Evolutionary conservation across 306 rosid species (phyloP), one percentile per base, ranked within the genome.

Genomic region (Arachis stenosperma): DNA sequence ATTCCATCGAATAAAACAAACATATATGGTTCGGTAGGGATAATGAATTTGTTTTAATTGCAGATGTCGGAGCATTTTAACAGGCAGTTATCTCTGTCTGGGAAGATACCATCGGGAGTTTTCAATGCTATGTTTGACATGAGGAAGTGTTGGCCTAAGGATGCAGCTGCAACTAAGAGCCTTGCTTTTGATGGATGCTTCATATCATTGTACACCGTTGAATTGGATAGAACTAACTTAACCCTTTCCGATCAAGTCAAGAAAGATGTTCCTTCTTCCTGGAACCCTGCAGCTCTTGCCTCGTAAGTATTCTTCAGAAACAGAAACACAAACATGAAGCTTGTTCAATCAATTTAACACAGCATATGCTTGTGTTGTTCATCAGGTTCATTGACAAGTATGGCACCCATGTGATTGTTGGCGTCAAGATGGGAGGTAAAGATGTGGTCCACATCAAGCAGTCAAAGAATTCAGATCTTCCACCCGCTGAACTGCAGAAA

Each of bases 401-500:
- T 70, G 98, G 98, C 8, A 94, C 98, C 17, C 97, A 91, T 75
- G 56, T 91, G 54, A 80, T 94, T 83, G 95, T 89, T 70, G 98
- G 98, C 47, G 95, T 88, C 80, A 87, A 87, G 86, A 91, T 94
- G 98, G 98, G 98, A 67, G 98, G 98, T 12, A 91, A 91, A 73
- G 97, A 94, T 77, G 90, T 86, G 14, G 66, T 91, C 78, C 92
- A 85, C 78, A 67, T 89, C 70, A 94, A 84, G 87, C 97, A 94
- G 81, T 77, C 81, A 36, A 86, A 75, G 54, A 83, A 69, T 17
- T 94, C 98, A 65, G 84, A 78, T 58, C 67, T 85, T 75, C 82
- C 71, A 41, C 84, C 86, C 1, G 44, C 78, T 29, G 97, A 94
- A 48, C 80, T 94, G 74, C 97, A 89, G 87, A 88, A 84, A 63